phyloP scores from a whole-genome alignment of 2,329 filamentous ascomycete genomes.

The Lecanicillium sp. region DNA sequence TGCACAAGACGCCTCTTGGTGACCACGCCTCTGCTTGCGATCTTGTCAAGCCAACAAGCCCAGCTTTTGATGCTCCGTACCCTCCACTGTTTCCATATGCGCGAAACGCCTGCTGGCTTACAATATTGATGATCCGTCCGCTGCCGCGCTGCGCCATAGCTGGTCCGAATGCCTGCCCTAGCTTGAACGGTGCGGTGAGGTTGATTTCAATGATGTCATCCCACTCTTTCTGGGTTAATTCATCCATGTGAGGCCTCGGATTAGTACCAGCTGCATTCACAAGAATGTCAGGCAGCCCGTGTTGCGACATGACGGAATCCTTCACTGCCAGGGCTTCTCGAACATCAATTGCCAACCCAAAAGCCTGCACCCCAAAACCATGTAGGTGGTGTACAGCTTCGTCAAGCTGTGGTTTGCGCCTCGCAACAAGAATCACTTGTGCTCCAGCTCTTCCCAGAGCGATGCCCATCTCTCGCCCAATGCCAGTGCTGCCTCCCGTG shows the following conservation, averaged over 20 bases:
- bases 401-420: conserved; percentile 15
- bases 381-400: conserved; percentile 17
- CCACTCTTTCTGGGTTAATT: conserved; percentile 19
- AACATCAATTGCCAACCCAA: conserved; percentile 13
- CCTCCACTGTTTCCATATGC: conserved; percentile 24
- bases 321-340: conserved; percentile 14
- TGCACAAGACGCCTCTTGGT: conserved; percentile 22
- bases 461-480: conserved; percentile 23
- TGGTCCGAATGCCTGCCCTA: conserved; percentile 23
- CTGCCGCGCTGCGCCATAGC: conserved; percentile 21
- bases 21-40: conserved; percentile 28
- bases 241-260: conserved; percentile 20
- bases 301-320: conserved; percentile 9
- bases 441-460: conserved; percentile 21
- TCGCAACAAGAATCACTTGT: conserved; percentile 21
- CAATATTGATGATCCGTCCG: conserved; percentile 25
- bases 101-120: conserved; percentile 22
- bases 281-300: conserved; percentile 22
- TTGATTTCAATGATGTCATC: conserved; percentile 22
- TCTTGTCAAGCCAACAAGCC: conserved; percentile 20
- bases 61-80: conserved; percentile 23
- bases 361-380: conserved; percentile 16
- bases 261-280: conserved; percentile 24
- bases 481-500: conserved; percentile 25
- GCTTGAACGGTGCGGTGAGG: conserved; percentile 22